Evolutionary conservation across 768 basidiomycete genomes (phyloP).

Genomic region (Suillus ampliporus): DNA sequence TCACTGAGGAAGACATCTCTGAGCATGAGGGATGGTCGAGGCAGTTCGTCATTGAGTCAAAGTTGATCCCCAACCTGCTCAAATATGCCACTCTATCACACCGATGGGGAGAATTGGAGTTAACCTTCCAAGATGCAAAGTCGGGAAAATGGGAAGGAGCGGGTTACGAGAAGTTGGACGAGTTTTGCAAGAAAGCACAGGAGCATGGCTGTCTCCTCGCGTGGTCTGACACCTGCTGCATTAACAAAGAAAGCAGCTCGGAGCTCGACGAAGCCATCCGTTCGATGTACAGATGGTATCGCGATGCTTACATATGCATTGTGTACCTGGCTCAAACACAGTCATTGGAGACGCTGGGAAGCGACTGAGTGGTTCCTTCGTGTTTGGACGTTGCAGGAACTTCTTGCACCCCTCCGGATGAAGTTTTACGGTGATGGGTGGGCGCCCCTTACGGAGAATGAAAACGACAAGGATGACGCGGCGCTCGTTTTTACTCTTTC

Average conservation of each 20-base stretch:
- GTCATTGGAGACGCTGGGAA: constrained; percentile 1
- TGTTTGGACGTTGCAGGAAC: constrained; percentile 20
- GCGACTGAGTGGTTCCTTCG: constrained; percentile 20
- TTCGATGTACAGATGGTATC: constrained; percentile 26
- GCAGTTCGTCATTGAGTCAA: constrained; percentile 4
- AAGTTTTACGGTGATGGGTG: constrained; percentile 20
- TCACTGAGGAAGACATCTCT: constrained; percentile 6
- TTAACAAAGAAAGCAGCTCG: constrained; percentile 21
- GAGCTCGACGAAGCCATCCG: constrained; percentile 24
- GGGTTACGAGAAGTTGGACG: constrained; percentile 3
- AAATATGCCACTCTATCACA: constrained; percentile 17
- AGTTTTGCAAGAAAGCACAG: constrained; percentile 10
- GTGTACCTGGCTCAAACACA: constrained; percentile 14
- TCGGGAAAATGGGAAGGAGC: background rate
- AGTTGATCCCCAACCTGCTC: background rate
- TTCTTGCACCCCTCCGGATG: constrained; percentile 19
- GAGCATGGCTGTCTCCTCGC: constrained; percentile 1
- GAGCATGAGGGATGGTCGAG: background rate
- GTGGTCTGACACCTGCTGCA: constrained; percentile 23
- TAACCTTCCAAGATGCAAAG: constrained; percentile 13
- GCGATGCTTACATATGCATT: constrained; percentile 19
- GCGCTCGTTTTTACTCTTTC: constrained; percentile 1
- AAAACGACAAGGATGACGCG: constrained; percentile 11
- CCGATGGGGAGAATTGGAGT: constrained; percentile 12
- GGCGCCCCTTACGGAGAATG: constrained; percentile 10